phyloP scores from a whole-genome alignment of 345 rosid genomes.

The Isatis tinctoria region DNA sequence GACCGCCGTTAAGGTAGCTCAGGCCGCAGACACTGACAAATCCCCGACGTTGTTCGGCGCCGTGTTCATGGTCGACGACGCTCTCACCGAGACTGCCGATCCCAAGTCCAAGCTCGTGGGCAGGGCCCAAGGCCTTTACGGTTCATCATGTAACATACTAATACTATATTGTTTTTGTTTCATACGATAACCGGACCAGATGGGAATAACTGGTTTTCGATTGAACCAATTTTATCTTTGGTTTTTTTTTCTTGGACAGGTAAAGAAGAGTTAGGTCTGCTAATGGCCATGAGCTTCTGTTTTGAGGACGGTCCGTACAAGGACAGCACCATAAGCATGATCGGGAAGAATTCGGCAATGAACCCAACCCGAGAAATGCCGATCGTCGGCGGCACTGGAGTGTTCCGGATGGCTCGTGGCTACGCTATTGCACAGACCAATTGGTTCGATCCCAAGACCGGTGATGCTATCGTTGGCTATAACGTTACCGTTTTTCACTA shows the following conservation, averaged over 20 bases:
- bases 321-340: conserved; percentile 56
- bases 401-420: conserved; percentile 60
- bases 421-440: conserved; percentile 48
- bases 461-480: conserved; percentile 56
- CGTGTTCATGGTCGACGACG: conserved; percentile 49
- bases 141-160: conserved; percentile 27
- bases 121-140: conserved; percentile 65
- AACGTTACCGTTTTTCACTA: conserved; percentile 60
- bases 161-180: neutral
- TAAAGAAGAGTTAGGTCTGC: conserved; percentile 39
- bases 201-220: too few relatives aligned
- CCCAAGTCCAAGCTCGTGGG: conserved; percentile 61
- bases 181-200: neutral
- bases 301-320: conserved; percentile 58
- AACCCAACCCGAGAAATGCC: conserved; percentile 54
- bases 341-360: conserved; percentile 43
- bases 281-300: conserved; percentile 49
- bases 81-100: conserved; percentile 49
- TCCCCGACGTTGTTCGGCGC: conserved; percentile 54
- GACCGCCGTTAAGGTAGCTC: conserved; percentile 48
- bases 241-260: conserved; percentile 7
- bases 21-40: conserved; percentile 30
- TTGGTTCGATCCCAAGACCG: conserved; percentile 36
- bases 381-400: conserved; percentile 53
- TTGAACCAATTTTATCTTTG: neutral